Percentiles rank a stretch among this genome's conserved stretches.
Evolutionary conservation across 495 filamentous ascomycete species (phyloP).

Genomic region (Choiromyces venosus): DNA sequence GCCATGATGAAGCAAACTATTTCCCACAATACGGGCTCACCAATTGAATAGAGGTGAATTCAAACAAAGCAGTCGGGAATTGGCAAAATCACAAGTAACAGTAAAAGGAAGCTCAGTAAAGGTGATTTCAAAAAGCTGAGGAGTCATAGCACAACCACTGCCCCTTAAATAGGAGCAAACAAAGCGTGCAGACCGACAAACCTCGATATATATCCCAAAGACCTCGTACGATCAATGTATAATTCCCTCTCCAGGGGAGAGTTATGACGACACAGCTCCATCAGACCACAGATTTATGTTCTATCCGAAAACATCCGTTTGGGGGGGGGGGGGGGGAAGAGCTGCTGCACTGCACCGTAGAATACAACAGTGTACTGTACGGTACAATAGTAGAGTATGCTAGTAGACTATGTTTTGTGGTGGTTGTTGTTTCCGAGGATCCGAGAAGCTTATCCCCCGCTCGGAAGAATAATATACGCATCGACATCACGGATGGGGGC

Average conservation of each 20-base stretch:
- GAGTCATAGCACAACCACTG: not conserved
- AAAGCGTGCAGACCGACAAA: not conserved
- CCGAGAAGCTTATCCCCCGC: not conserved
- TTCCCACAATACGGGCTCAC: not conserved
- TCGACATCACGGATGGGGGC: not conserved
- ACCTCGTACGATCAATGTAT: not conserved
- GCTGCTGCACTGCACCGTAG: too few relatives aligned
- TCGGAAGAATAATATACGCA: not conserved
- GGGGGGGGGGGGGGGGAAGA: too few relatives aligned
- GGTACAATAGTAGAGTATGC: too few relatives aligned
- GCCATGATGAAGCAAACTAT: slow-evolving; percentile 14
- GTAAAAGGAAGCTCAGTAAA: not conserved
- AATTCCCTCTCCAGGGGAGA: not conserved
- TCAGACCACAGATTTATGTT: slow-evolving; percentile 6
- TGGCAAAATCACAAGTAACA: not conserved
- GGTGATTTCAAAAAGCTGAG: not conserved
- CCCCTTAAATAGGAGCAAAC: not conserved
- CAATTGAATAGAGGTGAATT: not conserved
- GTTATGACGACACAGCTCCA: slow-evolving; percentile 29
- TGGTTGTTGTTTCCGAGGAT: not conserved
- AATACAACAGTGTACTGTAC: too few relatives aligned
- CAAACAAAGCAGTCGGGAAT: not conserved
- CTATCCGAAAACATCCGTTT: not conserved
- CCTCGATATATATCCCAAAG: not conserved
- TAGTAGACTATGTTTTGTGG: not conserved